Evolutionary conservation across 176 grass and related monocot genomes (phyloP).

Genomic region (Oryza glaberrima): DNA sequence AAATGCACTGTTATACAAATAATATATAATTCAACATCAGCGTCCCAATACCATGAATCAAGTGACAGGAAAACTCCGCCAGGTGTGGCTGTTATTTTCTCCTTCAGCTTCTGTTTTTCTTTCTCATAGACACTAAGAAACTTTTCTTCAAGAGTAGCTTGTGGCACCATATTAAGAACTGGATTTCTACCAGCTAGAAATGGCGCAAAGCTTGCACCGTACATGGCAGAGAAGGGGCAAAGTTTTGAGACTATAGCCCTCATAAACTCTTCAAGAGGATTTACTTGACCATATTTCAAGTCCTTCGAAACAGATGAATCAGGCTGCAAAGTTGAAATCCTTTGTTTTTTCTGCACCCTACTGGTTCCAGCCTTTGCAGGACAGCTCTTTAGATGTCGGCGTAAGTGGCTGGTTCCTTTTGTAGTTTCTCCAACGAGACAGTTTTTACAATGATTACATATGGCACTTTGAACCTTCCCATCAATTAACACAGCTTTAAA

Average conservation of each 20-base stretch:
- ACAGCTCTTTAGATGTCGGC: conserved; percentile 22
- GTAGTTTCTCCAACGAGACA: too few species aligned
- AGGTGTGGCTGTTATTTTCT: background rate
- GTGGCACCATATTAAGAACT: background rate
- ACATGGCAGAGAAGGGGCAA: background rate
- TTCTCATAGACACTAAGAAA: background rate
- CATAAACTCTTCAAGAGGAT: background rate
- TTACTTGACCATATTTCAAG: background rate
- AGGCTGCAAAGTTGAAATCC: background rate
- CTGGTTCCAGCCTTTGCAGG: background rate
- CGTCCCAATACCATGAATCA: background rate
- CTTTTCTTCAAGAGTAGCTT: background rate
- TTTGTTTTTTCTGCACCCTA: background rate
- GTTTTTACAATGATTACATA: too few species aligned
- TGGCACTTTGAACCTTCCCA: too few species aligned
- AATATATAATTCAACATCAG: background rate
- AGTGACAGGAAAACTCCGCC: background rate
- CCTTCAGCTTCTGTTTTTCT: conserved; percentile 4
- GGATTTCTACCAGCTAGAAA: background rate
- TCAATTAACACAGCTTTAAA: too few species aligned
- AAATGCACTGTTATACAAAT: background rate
- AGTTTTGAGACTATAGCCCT: background rate
- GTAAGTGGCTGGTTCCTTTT: too few species aligned
- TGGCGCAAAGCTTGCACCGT: background rate
- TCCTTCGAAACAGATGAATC: background rate